These are phyloP conservation scores for Crithidia sp. DNA, from an alignment of 208 protist species.

Conservation along the genomic window DNA sequence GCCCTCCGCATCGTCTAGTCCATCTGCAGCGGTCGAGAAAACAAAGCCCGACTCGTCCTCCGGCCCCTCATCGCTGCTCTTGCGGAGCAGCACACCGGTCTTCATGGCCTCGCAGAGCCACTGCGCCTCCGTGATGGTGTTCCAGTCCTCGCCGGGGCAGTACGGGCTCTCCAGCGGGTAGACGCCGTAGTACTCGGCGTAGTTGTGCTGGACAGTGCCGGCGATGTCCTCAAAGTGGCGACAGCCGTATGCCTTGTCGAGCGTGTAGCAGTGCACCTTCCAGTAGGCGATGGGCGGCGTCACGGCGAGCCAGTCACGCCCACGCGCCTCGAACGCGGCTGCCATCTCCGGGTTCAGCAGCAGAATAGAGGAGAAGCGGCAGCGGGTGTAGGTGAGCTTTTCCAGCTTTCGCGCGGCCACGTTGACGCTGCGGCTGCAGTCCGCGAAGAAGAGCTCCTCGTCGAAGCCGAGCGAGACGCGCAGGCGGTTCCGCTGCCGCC, in stretches of 20 bases:
- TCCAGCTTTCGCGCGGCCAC: constrained; percentile 66
- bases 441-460: constrained; percentile 71
- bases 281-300: constrained; percentile 79
- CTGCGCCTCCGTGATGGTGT: constrained; percentile 69
- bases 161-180: constrained; percentile 85
- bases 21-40: neutral
- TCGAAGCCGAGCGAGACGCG: constrained; percentile 89
- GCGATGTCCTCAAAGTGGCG: constrained; percentile 46
- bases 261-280: constrained; percentile 69
- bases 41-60: neutral
- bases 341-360: constrained; percentile 13
- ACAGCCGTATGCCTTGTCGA: constrained; percentile 49
- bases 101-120: constrained; percentile 51
- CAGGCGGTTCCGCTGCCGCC: constrained; percentile 70
- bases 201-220: constrained; percentile 62
- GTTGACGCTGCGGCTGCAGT: constrained; percentile 54
- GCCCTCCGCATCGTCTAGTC: no score
- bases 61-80: neutral
- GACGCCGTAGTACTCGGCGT: constrained; percentile 72
- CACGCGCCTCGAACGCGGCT: constrained; percentile 26
- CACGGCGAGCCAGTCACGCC: constrained; percentile 33
- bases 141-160: constrained; percentile 86
- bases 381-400: constrained; percentile 59
- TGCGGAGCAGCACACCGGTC: constrained; percentile 4
- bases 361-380: constrained; percentile 23